These are phyloP conservation scores for Coriaria nepalensis DNA, from an alignment of 306 rosid species.

Conservation along the genomic window DNA sequence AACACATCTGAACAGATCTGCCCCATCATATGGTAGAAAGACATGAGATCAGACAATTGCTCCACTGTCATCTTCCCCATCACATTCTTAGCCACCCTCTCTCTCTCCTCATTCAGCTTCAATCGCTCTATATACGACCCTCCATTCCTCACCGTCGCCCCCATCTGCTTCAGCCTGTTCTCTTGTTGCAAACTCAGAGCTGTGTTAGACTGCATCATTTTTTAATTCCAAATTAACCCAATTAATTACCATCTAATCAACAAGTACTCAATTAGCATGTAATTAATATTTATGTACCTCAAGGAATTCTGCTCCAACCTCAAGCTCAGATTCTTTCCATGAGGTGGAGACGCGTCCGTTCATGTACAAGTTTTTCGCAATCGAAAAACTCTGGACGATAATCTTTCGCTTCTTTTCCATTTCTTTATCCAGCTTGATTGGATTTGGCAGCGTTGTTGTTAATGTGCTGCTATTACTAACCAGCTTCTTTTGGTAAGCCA, in stretches of 20 bases:
- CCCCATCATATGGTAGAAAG: conserved; percentile 75
- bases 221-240: too few species aligned
- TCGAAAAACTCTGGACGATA: conserved; percentile 60
- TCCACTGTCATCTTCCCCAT: conserved; percentile 71
- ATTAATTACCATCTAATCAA: too few species aligned
- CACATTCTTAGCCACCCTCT: conserved; percentile 47
- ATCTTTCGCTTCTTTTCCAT: conserved; percentile 56
- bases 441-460: conserved; percentile 24
- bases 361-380: conserved; percentile 53
- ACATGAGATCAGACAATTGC: conserved; percentile 57
- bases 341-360: conserved; percentile 22
- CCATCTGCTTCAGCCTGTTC: conserved; percentile 81
- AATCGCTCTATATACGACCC: conserved; percentile 52
- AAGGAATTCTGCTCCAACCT: conserved; percentile 74
- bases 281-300: conserved; percentile 29
- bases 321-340: conserved; percentile 55
- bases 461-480: too few species aligned
- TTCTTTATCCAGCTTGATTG: conserved; percentile 40
- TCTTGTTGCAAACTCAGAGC: conserved; percentile 76
- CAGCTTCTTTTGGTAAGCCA: conserved; percentile 62
- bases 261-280: background rate
- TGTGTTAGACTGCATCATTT: conserved; percentile 67
- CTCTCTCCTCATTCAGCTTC: conserved; percentile 57
- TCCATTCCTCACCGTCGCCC: conserved; percentile 87
- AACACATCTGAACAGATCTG: conserved; percentile 61